A percentile compares a stretch with the other conserved stretches of the same genome.
Conservation (phyloP, 148 eudicot genomes). For the Spergularia bocconei region DNA sequence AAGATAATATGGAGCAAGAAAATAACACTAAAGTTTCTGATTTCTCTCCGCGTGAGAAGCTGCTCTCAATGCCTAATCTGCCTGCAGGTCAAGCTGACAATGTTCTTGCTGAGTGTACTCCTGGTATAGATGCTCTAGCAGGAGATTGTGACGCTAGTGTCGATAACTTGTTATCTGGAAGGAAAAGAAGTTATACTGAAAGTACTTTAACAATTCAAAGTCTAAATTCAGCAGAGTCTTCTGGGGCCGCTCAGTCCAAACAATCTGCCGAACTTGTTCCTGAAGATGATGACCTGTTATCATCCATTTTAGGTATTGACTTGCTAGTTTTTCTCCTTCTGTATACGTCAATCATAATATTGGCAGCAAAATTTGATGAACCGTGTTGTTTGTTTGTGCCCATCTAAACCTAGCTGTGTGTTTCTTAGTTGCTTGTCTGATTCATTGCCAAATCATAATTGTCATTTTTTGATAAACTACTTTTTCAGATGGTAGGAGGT, state of each 20-base stretch:
- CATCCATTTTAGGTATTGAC: slow-evolving; percentile 82
- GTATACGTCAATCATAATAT: not conserved
- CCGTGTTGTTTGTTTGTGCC: not conserved
- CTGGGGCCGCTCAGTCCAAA: slow-evolving; percentile 51
- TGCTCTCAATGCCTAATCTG: slow-evolving; percentile 40
- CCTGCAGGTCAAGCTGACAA: slow-evolving; percentile 40
- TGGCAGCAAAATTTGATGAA: not conserved
- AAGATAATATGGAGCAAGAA: slow-evolving; percentile 29
- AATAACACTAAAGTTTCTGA: slow-evolving; percentile 30
- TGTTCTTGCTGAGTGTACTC: slow-evolving; percentile 49
- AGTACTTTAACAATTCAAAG: slow-evolving; percentile 80
- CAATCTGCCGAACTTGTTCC: slow-evolving; percentile 61
- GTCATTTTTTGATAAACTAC: slow-evolving; percentile 5
- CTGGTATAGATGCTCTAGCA: slow-evolving; percentile 27
- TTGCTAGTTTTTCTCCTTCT: not conserved
- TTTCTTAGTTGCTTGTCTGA: not conserved
- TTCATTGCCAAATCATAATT: slow-evolving; percentile 8
- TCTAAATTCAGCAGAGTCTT: slow-evolving; percentile 67
- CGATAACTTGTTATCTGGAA: slow-evolving; percentile 44
- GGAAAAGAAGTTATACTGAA: slow-evolving; percentile 82
- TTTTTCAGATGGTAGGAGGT: slow-evolving; percentile 70
- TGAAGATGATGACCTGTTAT: slow-evolving; percentile 82
- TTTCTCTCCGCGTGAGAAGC: slow-evolving; percentile 31
- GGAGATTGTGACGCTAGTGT: slow-evolving; percentile 42
- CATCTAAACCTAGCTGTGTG: not conserved